Conservation (phyloP, 148 eudicot species). For the Rhododendron molle region DNA sequence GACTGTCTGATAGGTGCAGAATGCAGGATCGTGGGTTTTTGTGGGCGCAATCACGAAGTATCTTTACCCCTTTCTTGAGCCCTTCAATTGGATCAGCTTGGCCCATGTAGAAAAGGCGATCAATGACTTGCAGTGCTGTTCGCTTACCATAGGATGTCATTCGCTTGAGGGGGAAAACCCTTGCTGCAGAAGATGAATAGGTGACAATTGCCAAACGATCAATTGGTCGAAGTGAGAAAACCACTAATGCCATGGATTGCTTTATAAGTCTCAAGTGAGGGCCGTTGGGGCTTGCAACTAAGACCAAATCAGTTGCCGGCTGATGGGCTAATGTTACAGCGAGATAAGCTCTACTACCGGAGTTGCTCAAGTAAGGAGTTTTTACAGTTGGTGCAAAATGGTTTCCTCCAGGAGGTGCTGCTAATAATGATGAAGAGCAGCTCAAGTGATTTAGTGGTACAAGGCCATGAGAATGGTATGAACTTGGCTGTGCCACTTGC, state of each 20-base stretch:
- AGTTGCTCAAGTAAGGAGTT: conserved; percentile 4
- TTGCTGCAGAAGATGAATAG: conserved; percentile 75
- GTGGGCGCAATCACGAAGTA: conserved; percentile 69
- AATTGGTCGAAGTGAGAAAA: conserved; percentile 61
- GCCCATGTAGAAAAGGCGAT: conserved; percentile 67
- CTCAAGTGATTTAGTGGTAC: conserved; percentile 21
- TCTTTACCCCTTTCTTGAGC: conserved; percentile 68
- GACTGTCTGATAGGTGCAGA: conserved; percentile 65
- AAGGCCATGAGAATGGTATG: conserved; percentile 23
- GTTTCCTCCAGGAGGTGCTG: conserved; percentile 22
- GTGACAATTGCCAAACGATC: conserved; percentile 85
- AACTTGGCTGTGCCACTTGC: conserved; percentile 10
- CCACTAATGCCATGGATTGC: conserved; percentile 70
- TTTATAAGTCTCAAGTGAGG: conserved; percentile 86
- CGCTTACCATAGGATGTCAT: conserved; percentile 80
- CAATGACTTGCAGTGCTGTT: conserved; percentile 82
- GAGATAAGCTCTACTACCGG: conserved; percentile 31
- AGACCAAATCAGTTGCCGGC: conserved; percentile 70
- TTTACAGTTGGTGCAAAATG: conserved; percentile 9
- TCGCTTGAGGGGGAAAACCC: conserved; percentile 72
- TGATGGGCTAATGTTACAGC: conserved; percentile 53
- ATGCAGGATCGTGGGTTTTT: conserved; percentile 62
- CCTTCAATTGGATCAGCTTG: conserved; percentile 73
- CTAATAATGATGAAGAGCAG: conserved; percentile 25
- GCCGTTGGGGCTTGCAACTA: conserved; percentile 80